Evolutionary conservation across 371 early-diverging fungal species (phyloP), one percentile per base, ranked within the genome.

Genomic region (Syncephalastrum sp.): DNA sequence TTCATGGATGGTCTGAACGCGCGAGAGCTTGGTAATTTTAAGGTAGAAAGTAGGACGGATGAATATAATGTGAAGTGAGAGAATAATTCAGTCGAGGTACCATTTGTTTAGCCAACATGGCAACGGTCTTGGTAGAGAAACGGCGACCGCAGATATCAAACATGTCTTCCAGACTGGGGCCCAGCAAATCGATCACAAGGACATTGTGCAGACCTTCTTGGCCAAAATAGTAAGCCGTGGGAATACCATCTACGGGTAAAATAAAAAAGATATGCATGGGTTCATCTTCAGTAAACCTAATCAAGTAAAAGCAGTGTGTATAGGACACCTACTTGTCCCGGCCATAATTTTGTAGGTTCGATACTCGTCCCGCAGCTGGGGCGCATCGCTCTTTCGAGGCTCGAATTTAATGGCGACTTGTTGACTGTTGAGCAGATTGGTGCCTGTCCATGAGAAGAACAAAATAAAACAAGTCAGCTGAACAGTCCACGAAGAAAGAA

Each of bases 101-200:
- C 94, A 99, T 96, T 70, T 91, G 91, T 67, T 95, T 93, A 24
- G 96, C 98, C 38, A 95, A 77, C 93, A 97, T 95, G 58, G 93
- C 90, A 0, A 93, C 91, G 1, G 98, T 97, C 74, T 97, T 96
- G 60, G 91, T 74, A 19, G 87, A 81, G 68, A 99, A 97, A 62
- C 88, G 88, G 54, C 96, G 83, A 21, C 90, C 82, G 70, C 97
- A 95, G 68, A 91, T 82, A 68, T 94, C 95, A 75, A 98, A 99
- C 71, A 97, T 82, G 70, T 98, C 95, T 72, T 99, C 98, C 21
- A 99, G 77, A 57, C 90, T 89, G 6, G 92, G 92, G 5, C 99
- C 99, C 14, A 99, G 83, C 56, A 98, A 74, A 72, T 99, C 99
- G 62, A 99, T 93, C 64, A 95, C 91, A 6, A 97, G 82, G 19